phyloP scores from a whole-genome alignment of 2,329 filamentous ascomycete genomes.

The Cladosporium sp. region DNA sequence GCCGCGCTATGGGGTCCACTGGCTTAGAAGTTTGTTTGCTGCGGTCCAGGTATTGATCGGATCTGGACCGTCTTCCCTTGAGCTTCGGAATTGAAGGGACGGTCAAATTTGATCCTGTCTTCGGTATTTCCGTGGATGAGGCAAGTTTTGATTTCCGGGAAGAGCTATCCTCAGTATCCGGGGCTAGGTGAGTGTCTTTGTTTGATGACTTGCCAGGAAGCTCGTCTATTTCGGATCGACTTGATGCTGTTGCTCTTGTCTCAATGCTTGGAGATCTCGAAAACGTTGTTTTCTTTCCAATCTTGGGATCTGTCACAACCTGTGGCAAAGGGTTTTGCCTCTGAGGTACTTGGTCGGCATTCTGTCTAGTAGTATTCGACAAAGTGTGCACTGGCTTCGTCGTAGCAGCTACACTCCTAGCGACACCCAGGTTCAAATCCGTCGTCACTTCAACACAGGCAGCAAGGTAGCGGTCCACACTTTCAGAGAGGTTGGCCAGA shows the following conservation, averaged over 20 bases:
- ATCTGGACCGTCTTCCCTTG: not conserved
- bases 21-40: too few species aligned
- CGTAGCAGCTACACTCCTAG: not conserved
- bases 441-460: not conserved
- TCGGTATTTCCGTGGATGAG: not conserved
- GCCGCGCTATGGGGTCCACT: too few species aligned
- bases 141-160: not conserved
- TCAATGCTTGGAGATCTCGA: not conserved
- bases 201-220: not conserved
- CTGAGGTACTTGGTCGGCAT: too few species aligned
- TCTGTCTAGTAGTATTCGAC: too few species aligned
- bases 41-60: not conserved
- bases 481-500: not conserved
- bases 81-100: not conserved
- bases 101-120: not conserved
- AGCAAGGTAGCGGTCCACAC: not conserved
- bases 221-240: not conserved
- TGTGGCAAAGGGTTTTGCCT: too few species aligned
- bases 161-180: not conserved
- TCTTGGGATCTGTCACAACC: too few species aligned
- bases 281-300: too few species aligned
- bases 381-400: too few species aligned
- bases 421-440: not conserved
- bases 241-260: not conserved
- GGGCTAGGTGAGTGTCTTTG: not conserved